phyloP scores from a whole-genome alignment of 2,329 filamentous ascomycete species.

The Amauroascus niger region DNA sequence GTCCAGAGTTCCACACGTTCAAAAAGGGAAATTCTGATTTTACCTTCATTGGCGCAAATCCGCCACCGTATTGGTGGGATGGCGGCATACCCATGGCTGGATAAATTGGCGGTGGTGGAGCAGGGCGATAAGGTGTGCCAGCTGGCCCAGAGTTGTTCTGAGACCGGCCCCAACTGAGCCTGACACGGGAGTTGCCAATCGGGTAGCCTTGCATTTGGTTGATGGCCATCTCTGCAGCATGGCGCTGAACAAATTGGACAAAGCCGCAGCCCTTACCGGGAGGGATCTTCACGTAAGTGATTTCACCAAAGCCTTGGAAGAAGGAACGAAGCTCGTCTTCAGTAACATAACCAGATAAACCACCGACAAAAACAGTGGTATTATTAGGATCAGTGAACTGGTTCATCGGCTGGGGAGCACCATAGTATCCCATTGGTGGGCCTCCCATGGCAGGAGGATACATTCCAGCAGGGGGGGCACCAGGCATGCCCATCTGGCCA shows the following conservation, averaged over 20 bases:
- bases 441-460: constrained; percentile 56
- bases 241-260: constrained; percentile 97
- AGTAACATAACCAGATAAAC: constrained; percentile 93
- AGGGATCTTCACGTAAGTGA: constrained; percentile 99
- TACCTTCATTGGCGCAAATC: constrained; percentile 60
- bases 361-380: constrained; percentile 96
- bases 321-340: constrained; percentile 99
- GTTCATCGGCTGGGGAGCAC: constrained; percentile 78
- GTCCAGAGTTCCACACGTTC: constrained; percentile 17
- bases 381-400: constrained; percentile 99
- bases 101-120: constrained; percentile 68
- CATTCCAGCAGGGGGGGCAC: constrained; percentile 47
- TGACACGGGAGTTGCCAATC: constrained; percentile 95
- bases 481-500: constrained; percentile 44
- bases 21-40: constrained; percentile 6
- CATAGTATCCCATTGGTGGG: constrained; percentile 56
- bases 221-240: constrained; percentile 99
- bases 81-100: constrained; percentile 60
- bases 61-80: constrained; percentile 50
- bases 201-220: constrained; percentile 99
- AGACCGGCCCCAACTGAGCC: constrained; percentile 91
- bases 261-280: constrained; percentile 98
- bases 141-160: constrained; percentile 98
- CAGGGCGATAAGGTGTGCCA: constrained; percentile 91
- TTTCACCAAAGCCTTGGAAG: constrained; percentile 99